A percentile compares a stretch with the other conserved stretches of the same genome.
Evolutionary conservation across 108 stramenopile species (phyloP).

Genomic region (Bacterosira constricta): DNA sequence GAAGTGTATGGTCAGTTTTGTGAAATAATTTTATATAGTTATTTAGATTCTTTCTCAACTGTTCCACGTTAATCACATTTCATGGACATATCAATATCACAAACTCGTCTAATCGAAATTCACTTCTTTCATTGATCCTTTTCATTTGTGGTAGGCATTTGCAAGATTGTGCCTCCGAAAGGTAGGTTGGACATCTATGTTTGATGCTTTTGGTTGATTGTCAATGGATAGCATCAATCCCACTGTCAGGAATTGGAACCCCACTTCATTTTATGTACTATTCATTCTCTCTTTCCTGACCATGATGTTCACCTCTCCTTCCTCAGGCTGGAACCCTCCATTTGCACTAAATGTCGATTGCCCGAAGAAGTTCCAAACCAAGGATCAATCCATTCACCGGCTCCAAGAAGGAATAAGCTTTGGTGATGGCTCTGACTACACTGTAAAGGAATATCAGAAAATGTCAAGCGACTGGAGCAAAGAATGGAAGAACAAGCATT

Average conservation of each 20-base stretch:
- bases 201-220: background rate
- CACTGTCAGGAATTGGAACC: no score
- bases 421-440: constrained; percentile 92
- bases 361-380: constrained; percentile 77
- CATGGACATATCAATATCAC: background rate
- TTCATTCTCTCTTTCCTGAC: constrained; percentile 9
- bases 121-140: background rate
- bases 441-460: constrained; percentile 68
- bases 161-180: constrained; percentile 95
- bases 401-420: constrained; percentile 91
- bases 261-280: no score
- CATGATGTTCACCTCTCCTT: no score
- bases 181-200: constrained; percentile 67
- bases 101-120: background rate
- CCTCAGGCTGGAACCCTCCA: constrained; percentile 47
- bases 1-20: constrained; percentile 72
- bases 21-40: background rate
- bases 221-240: no score
- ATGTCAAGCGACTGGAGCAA: constrained; percentile 67
- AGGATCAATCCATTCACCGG: constrained; percentile 81
- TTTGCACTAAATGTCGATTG: constrained; percentile 67
- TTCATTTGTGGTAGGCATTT: constrained; percentile 61
- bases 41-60: background rate
- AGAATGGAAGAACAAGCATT: constrained; percentile 66
- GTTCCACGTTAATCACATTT: background rate